These are phyloP conservation scores for Cryptomeria japonica DNA, from an alignment of 75 land plant genomes.

Conservation along the genomic window DNA sequence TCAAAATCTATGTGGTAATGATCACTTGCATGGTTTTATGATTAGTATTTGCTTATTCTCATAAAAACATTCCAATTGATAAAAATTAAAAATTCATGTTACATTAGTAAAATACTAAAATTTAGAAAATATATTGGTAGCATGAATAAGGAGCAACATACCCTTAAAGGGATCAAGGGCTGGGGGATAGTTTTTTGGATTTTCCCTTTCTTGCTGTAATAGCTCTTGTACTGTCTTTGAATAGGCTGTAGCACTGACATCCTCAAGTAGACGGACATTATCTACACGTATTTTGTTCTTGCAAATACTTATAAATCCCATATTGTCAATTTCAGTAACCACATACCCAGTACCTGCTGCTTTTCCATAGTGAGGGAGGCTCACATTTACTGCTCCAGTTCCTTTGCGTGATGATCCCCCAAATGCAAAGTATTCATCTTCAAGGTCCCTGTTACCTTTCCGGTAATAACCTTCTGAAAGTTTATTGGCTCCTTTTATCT, in stretches of 20 bases:
- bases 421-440: constrained; percentile 69
- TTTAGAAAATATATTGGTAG: background rate
- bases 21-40: background rate
- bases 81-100: background rate
- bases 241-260: constrained; percentile 66
- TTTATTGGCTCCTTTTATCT: constrained; percentile 26
- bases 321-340: constrained; percentile 66
- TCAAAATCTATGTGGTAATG: background rate
- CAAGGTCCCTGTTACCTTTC: constrained; percentile 67
- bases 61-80: background rate
- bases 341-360: constrained; percentile 79
- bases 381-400: constrained; percentile 68
- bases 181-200: constrained; percentile 75
- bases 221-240: constrained; percentile 82
- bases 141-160: constrained; percentile 16
- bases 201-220: constrained; percentile 39
- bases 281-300: constrained; percentile 81
- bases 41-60: background rate
- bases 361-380: constrained; percentile 77
- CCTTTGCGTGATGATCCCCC: constrained; percentile 63
- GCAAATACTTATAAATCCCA: constrained; percentile 74
- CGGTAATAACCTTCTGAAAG: constrained; percentile 64
- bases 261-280: constrained; percentile 81
- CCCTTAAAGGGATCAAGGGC: constrained; percentile 87
- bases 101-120: background rate